A percentile compares a stretch with the other conserved stretches of the same genome.
These are phyloP conservation scores for Kodamaea arcana DNA, from an alignment of 1,139 yeast species.

Conservation along the genomic window DNA sequence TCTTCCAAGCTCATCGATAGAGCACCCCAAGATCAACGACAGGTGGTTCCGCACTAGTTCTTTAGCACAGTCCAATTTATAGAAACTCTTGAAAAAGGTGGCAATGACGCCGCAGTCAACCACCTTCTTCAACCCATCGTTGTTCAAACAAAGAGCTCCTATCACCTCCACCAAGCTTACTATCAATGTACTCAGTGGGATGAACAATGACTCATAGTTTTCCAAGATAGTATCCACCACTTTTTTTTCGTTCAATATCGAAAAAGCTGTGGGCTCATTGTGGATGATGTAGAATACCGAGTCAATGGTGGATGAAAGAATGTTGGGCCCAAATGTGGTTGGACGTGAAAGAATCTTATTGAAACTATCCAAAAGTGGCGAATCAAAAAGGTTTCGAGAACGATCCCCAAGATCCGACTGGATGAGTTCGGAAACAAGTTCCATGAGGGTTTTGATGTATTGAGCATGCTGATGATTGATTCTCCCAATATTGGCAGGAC, in stretches of 20 bases:
- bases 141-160: slow-evolving; percentile 80
- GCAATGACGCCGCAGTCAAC: slow-evolving; percentile 43
- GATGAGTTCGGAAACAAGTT: slow-evolving; percentile 61
- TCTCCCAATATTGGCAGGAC: slow-evolving; percentile 27
- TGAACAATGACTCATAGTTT: slow-evolving; percentile 47
- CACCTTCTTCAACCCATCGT: slow-evolving; percentile 63
- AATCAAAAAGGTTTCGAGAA: slow-evolving; percentile 79
- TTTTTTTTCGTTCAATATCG: slow-evolving; percentile 75
- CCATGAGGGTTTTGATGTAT: slow-evolving; percentile 52
- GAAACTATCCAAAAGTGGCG: slow-evolving; percentile 63
- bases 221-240: slow-evolving; percentile 64
- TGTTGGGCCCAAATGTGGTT: slow-evolving; percentile 60
- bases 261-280: slow-evolving; percentile 87
- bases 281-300: slow-evolving; percentile 73
- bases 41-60: slow-evolving; percentile 44
- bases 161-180: slow-evolving; percentile 69
- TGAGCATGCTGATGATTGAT: slow-evolving; percentile 66
- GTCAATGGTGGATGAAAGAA: slow-evolving; percentile 63
- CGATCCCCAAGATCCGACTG: slow-evolving; percentile 79
- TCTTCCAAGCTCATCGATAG: slow-evolving; percentile 78
- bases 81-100: slow-evolving; percentile 51
- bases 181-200: slow-evolving; percentile 57
- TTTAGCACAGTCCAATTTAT: slow-evolving; percentile 46
- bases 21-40: slow-evolving; percentile 52
- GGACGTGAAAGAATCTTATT: slow-evolving; percentile 59